Evolutionary conservation across 192 early-diverging fungal genomes (phyloP).

Genomic region (Funneliformis mosseae): DNA sequence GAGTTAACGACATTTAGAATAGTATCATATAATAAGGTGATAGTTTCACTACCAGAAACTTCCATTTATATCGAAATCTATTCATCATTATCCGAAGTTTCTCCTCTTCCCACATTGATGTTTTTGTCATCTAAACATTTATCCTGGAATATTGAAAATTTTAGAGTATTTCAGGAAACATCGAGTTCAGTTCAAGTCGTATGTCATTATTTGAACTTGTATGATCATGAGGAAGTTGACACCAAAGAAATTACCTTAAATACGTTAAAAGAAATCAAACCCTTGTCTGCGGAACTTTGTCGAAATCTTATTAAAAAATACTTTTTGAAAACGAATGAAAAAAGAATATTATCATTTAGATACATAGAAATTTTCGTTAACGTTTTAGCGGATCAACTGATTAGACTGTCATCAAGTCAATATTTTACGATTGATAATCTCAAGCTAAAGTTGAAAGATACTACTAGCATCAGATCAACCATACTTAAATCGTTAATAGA

Average conservation of each 20-base stretch:
- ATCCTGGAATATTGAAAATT: constrained; percentile 27
- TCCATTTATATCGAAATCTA: constrained; percentile 23
- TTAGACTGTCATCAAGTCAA: constrained; percentile 22
- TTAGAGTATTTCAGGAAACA: constrained; percentile 13
- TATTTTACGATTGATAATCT: constrained; percentile 13
- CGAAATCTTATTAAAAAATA: constrained; percentile 9
- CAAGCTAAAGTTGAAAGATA: not conserved
- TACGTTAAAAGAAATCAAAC: not conserved
- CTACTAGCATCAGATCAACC: not conserved
- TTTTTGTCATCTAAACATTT: constrained; percentile 3
- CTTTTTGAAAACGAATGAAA: not conserved
- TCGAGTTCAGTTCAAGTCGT: constrained; percentile 10
- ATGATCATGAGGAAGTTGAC: not conserved
- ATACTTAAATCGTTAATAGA: constrained; percentile 12
- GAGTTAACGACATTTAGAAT: constrained; percentile 23
- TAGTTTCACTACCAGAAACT: not conserved
- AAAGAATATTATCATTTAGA: constrained; percentile 12
- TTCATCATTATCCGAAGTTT: constrained; percentile 14
- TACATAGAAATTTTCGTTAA: constrained; percentile 21
- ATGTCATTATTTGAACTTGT: constrained; percentile 18
- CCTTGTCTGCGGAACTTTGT: not conserved
- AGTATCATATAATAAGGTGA: not conserved
- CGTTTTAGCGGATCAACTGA: constrained; percentile 25
- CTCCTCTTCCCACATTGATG: not conserved
- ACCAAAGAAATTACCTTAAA: constrained; percentile 1